A percentile compares a stretch with the other conserved stretches of the same genome.
Conservation (phyloP, 2,329 filamentous ascomycete species). For the Alternaria sp. region DNA sequence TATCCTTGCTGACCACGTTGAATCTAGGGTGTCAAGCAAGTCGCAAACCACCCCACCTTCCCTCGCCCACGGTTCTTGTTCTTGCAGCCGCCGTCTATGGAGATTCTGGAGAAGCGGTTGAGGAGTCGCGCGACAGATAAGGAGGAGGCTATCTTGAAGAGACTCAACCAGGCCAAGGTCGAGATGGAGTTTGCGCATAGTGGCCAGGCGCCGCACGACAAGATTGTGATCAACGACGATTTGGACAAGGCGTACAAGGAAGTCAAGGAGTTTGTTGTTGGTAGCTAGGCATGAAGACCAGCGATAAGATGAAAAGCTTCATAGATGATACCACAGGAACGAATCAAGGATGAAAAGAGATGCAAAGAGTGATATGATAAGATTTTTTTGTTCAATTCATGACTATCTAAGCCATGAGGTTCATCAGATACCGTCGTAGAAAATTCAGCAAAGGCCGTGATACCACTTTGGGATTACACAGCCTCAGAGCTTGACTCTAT, state of each 20-base stretch:
- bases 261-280: conserved; percentile 60
- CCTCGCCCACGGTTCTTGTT: conserved; percentile 79
- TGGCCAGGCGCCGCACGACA: conserved; percentile 57
- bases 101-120: conserved; percentile 70
- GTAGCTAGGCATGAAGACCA: conserved; percentile 30
- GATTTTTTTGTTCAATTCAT: not conserved
- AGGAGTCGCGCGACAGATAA: conserved; percentile 52
- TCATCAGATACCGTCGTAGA: conserved; percentile 57
- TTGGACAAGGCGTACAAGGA: conserved; percentile 57
- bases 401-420: conserved; percentile 44
- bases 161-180: conserved; percentile 55
- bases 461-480: conserved; percentile 55
- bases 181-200: conserved; percentile 52
- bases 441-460: conserved; percentile 50
- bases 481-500: conserved; percentile 99
- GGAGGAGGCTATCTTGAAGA: conserved; percentile 57
- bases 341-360: not conserved
- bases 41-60: conserved; percentile 73
- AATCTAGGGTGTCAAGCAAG: conserved; percentile 82
- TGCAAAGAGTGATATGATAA: not conserved
- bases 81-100: conserved; percentile 77
- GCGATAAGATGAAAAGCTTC: not conserved
- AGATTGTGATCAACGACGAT: conserved; percentile 59
- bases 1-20: not conserved
- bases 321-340: conserved; percentile 14